These are phyloP conservation scores for Huntiella savannae DNA, from an alignment of 2,329 filamentous ascomycete genomes.

Conservation along the genomic window DNA sequence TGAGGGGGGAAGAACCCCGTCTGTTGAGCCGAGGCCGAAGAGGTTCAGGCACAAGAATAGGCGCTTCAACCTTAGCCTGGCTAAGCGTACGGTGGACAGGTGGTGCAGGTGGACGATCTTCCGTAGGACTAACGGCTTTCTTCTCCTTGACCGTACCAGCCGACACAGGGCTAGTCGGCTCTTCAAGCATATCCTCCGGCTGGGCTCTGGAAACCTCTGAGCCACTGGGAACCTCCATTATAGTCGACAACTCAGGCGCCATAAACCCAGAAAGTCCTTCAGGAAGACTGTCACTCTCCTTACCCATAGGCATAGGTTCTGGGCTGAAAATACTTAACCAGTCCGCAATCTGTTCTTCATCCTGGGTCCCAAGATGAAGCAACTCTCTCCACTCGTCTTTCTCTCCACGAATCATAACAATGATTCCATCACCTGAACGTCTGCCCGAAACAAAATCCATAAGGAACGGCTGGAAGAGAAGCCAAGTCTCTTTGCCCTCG, in stretches of 20 bases:
- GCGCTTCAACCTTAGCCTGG: constrained; percentile 1
- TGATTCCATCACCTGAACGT: constrained; percentile 52
- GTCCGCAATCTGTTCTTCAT: constrained; percentile 59
- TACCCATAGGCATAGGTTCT: constrained; percentile 20
- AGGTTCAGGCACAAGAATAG: constrained; percentile 7
- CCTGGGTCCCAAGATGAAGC: constrained; percentile 55
- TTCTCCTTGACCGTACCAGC: constrained; percentile 5
- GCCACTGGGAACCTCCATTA: constrained; percentile 8
- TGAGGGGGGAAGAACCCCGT: constrained; percentile 76
- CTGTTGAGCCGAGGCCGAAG: constrained; percentile 32
- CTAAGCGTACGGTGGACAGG: constrained; percentile 10
- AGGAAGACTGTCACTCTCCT: constrained; percentile 11
- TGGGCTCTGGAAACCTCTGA: constrained; percentile 4
- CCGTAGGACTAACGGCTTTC: not conserved
- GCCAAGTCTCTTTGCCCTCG: constrained; percentile 49
- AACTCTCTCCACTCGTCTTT: constrained; percentile 66
- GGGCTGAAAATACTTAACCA: constrained; percentile 66
- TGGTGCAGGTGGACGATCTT: constrained; percentile 9
- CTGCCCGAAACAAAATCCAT: constrained; percentile 59
- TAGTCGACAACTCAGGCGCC: constrained; percentile 8
- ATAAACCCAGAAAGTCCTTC: constrained; percentile 12
- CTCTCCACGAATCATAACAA: constrained; percentile 65
- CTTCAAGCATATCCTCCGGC: constrained; percentile 1
- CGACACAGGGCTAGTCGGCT: constrained; percentile 12
- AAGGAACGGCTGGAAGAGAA: constrained; percentile 80